A percentile compares a stretch with the other conserved stretches of the same genome.
These are phyloP conservation scores for Eucalyptus polyanthemos DNA, from an alignment of 345 rosid species.

Conservation along the genomic window DNA sequence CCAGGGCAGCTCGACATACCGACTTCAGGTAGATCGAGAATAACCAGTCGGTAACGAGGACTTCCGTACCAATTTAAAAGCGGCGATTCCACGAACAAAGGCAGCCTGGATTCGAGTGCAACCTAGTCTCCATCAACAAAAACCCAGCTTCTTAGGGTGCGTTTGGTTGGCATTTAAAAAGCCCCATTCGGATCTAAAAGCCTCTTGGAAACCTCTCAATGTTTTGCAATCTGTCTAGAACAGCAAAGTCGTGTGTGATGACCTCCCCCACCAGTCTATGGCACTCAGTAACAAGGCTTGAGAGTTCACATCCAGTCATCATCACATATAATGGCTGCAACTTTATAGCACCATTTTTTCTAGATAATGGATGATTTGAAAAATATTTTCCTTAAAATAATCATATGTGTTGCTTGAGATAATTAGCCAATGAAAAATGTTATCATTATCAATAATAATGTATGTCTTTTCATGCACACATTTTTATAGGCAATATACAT, in stretches of 20 bases:
- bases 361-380: accelerated
- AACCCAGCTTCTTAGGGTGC: neutral
- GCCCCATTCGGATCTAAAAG: no score
- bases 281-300: neutral
- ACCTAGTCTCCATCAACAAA: neutral
- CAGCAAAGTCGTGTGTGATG: neutral
- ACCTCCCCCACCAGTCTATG: neutral
- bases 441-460: no score
- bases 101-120: neutral
- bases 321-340: neutral
- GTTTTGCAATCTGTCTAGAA: neutral
- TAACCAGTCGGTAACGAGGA: neutral
- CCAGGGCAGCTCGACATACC: neutral
- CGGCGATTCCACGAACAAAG: neutral
- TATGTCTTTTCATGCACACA: no score
- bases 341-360: no score
- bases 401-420: accelerated
- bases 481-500: no score
- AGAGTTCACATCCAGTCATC: neutral
- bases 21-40: neutral
- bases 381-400: no score
- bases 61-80: neutral
- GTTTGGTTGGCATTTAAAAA: no score
- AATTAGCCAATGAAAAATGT: no score
- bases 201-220: no score